phyloP scores from a whole-genome alignment of 1,284 basidiomycete species.

The Sanguinoderma infundibulare region DNA sequence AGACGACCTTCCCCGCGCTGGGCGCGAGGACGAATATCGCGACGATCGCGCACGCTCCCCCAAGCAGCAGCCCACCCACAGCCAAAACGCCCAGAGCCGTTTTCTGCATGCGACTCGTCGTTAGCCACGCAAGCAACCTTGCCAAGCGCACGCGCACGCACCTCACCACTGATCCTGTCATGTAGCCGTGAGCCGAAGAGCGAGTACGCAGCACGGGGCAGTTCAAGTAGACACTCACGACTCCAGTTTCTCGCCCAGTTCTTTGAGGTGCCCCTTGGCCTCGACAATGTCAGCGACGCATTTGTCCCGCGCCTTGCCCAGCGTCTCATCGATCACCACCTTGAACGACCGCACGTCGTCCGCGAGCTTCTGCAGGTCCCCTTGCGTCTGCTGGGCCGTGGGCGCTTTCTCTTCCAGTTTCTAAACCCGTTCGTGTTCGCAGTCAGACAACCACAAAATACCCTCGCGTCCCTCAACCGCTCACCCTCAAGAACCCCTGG shows the following conservation, averaged over 20 bases:
- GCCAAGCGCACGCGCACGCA: neutral
- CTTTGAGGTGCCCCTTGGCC: neutral
- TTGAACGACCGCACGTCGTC: constrained; percentile 5
- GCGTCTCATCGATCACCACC: neutral
- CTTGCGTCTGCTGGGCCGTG: neutral
- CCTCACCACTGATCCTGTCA: neutral
- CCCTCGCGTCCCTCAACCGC: neutral
- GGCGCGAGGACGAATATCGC: neutral
- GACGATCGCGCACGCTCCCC: neutral
- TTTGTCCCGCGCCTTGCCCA: neutral
- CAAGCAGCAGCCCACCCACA: neutral
- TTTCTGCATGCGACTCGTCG: neutral
- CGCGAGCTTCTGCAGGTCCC: constrained; percentile 4
- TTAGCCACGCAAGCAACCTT: too few species aligned
- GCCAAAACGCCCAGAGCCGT: neutral
- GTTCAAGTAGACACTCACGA: neutral
- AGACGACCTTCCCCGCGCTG: neutral
- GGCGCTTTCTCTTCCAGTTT: constrained; percentile 6
- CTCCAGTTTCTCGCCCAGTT: constrained; percentile 2
- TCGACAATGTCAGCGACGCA: neutral
- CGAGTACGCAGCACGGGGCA: too few species aligned
- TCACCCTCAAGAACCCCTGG: constrained; percentile 1
- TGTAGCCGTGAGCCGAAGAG: too few species aligned
- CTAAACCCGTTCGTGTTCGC: neutral
- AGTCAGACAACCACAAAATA: neutral